Evolutionary conservation across 2,329 filamentous ascomycete genomes (phyloP), one percentile per base, ranked within the genome.

Genomic region (Hypoxylon sp.): DNA sequence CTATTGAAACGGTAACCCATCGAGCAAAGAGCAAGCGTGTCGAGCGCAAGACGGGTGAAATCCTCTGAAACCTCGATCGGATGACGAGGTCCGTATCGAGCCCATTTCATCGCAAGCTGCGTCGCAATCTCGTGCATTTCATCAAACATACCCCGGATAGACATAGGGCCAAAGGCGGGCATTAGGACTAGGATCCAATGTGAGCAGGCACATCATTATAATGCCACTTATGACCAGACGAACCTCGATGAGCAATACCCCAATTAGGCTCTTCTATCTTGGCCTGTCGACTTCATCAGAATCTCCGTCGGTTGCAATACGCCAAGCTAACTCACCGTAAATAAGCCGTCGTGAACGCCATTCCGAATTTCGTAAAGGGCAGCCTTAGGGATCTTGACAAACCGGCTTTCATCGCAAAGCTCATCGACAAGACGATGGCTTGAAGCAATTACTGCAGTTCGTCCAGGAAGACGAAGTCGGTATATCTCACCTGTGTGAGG

Each of bases 1-100:
- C 87, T 90, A 79, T 93, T 93, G 83, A 93, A 93, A 17, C 91
- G 88, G 65, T 85, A 90, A 38, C 87, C 86, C 88, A 92, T 91
- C n/a, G 87, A 82, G 76, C 90, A 91, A 2, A 94, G 83, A 1
- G 89, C 90, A 7, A 94, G 84, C 0, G 90, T 91, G 75, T 94
- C 91, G 2, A 94, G 84, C 0, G 91, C 89, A 32, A 93, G 80
- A n/a, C 91, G 2, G 41, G 75, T 77, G 45, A 77, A 77, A 38
- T 77, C 75, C 1, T 75, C 74, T 0, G 72, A 51, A 13, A 87
- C 86, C 48, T 83, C 80, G 63, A 94, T 90, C 9, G 85, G 81
- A 48, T 83, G 76, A 1, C 82, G 77, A 1, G 87, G 80, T 0
- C 91, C 91, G 70, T 87, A 83, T 34, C 90, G 84, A 17, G 89